Conservation (phyloP, 805 yeast genomes). For the Candida qinlingensis region DNA sequence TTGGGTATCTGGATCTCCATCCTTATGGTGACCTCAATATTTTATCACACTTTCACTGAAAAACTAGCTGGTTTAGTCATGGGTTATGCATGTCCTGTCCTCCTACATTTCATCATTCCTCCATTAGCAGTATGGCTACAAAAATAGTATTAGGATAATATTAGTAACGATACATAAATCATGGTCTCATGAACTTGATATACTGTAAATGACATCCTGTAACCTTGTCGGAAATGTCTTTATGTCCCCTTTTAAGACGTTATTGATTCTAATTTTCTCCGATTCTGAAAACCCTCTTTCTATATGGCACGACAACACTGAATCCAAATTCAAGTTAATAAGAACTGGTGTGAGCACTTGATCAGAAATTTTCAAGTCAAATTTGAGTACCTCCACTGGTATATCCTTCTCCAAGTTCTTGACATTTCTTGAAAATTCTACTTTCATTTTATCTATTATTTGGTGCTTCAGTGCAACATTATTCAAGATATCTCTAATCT, state of each 20-base stretch:
- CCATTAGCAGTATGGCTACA: neutral
- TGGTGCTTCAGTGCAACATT: conserved; percentile 19
- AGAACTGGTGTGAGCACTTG: conserved; percentile 8
- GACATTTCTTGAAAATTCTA: conserved; percentile 5
- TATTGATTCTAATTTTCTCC: conserved; percentile 17
- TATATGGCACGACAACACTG: conserved; percentile 13
- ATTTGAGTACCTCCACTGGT: conserved; percentile 14
- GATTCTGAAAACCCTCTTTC: conserved; percentile 18
- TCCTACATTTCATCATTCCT: conserved; percentile 34
- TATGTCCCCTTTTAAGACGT: conserved; percentile 18
- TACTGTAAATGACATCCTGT: conserved; percentile 14
- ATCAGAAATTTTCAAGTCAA: conserved; percentile 12
- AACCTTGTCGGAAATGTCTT: conserved; percentile 11
- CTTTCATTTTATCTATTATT: conserved; percentile 11
- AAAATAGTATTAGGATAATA: too few relatives aligned
- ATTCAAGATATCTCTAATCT: conserved; percentile 12
- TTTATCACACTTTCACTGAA: conserved; percentile 77
- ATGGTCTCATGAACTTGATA: conserved; percentile 4
- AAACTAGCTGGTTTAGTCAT: conserved; percentile 64
- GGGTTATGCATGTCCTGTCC: conserved; percentile 49
- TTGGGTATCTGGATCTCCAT: conserved; percentile 48
- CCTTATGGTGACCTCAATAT: conserved; percentile 68
- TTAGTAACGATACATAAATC: neutral
- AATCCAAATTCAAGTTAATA: conserved; percentile 13
- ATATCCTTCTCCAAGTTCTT: conserved; percentile 19